Evolutionary conservation across 2,329 filamentous ascomycete species (phyloP), one percentile per base, ranked within the genome.

Genomic region (Aspergillus pseudotamarii): DNA sequence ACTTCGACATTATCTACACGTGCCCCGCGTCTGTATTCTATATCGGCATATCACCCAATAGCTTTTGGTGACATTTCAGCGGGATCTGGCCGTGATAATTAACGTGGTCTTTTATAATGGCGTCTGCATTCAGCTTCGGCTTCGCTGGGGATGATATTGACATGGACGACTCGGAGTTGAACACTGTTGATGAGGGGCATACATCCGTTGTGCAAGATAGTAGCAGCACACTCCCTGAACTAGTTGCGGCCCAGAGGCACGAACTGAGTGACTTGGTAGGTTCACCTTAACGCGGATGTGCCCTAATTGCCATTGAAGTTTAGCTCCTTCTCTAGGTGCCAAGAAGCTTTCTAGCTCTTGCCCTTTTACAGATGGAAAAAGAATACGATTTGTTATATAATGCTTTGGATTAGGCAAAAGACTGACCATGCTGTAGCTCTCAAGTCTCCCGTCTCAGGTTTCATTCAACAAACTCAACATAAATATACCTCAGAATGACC

Each of bases 121-220:
- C 73, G 6, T 78, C 70, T 14, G 55, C 68, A 21, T 87, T 88
- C 72, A 83, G 82, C 62, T 88, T 88, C 65, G 84, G 84, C 21
- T 88, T 88, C 69, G 81, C 82, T 0, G 84, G 84, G 23, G 85
- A 88, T 63, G 86, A 88, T 68, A 86, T 86, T 73, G 84, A 86
- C 58, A 76, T 79, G 30, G 82, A 83, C 60, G 75, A 76, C 30
- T 71, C 67, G 62, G 73, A 75, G 30, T 53, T 69, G 46, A 71
- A 66, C 16, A 30, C 16, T 5, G 16, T 51, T 58, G 69, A 66
- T 34, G 64, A 66, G 34, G 61, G 41, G 32, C 43, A 67, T 59
- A 60, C 62, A 1, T 46, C 59, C 10, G 53, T 64, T 45, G 53
- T 43, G 12, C 60, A 64, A n/a, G 38, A 56, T 4, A 53, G 53